Percentiles rank a stretch among this genome's conserved stretches.
These are phyloP conservation scores for Globisporangium solare DNA, from an alignment of 352 stramenopile genomes.

Conservation along the genomic window DNA sequence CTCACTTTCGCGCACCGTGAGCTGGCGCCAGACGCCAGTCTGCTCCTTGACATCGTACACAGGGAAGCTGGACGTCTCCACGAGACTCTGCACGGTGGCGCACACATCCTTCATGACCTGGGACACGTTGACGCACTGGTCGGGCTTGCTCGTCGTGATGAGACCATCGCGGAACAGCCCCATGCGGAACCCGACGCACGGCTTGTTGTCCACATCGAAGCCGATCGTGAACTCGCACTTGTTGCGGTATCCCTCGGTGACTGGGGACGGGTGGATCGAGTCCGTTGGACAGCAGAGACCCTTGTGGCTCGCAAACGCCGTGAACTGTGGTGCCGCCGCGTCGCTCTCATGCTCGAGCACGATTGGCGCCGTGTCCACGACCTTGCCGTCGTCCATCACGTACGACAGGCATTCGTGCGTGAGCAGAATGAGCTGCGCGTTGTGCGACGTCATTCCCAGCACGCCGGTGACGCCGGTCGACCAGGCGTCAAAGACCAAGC, in stretches of 20 bases:
- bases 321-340: slow-evolving; percentile 19
- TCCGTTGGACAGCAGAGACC: slow-evolving; percentile 83
- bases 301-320: slow-evolving; percentile 77
- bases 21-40: slow-evolving; percentile 64
- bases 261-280: slow-evolving; percentile 80
- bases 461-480: slow-evolving; percentile 19
- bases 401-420: slow-evolving; percentile 37
- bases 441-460: slow-evolving; percentile 71
- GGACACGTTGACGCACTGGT: slow-evolving; percentile 78
- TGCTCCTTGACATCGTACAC: slow-evolving; percentile 76
- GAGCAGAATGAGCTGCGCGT: slow-evolving; percentile 67
- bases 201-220: slow-evolving; percentile 62
- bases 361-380: slow-evolving; percentile 34
- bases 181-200: slow-evolving; percentile 86
- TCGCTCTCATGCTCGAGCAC: slow-evolving; percentile 10
- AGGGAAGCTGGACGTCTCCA: slow-evolving; percentile 49
- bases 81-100: slow-evolving; percentile 50
- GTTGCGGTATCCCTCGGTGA: slow-evolving; percentile 92
- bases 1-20: slow-evolving; percentile 70
- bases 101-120: slow-evolving; percentile 80
- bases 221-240: slow-evolving; percentile 98
- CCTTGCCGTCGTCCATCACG: slow-evolving; percentile 24
- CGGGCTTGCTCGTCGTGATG: slow-evolving; percentile 58
- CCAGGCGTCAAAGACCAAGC: slow-evolving; percentile 40
- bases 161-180: slow-evolving; percentile 78